A percentile compares a stretch with the other conserved stretches of the same genome.
These are phyloP conservation scores for Metschnikowia kunwiensis DNA, from an alignment of 805 yeast genomes.

Conservation along the genomic window DNA sequence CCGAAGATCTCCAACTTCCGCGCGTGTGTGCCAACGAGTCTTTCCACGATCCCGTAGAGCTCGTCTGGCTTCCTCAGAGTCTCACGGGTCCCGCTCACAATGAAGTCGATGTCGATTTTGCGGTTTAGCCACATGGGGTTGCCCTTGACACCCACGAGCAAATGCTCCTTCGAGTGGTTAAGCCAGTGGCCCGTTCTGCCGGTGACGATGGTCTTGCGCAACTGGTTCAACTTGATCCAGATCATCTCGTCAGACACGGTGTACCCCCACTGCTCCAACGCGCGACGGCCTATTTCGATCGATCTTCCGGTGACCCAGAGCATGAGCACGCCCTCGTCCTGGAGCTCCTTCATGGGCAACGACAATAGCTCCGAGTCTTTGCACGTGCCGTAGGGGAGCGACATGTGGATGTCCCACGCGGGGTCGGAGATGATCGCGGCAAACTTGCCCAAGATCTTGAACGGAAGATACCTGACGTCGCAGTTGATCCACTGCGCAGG, in stretches of 20 bases:
- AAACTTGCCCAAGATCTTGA: conserved; percentile 70
- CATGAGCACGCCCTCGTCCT: conserved; percentile 77
- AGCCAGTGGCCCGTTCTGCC: conserved; percentile 98
- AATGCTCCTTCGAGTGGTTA: conserved; percentile 90
- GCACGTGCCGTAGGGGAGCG: conserved; percentile 71
- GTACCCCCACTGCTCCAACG: conserved; percentile 82
- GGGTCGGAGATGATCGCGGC: conserved; percentile 88
- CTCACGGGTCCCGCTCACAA: conserved; percentile 83
- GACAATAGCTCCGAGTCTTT: conserved; percentile 71
- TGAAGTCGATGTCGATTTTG: conserved; percentile 67
- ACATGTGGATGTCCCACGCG: conserved; percentile 96
- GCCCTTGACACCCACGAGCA: conserved; percentile 83
- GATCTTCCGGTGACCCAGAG: conserved; percentile 97
- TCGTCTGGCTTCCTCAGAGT: conserved; percentile 92
- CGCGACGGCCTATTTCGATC: conserved; percentile 79
- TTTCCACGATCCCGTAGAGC: conserved; percentile 75
- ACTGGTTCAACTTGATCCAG: conserved; percentile 89
- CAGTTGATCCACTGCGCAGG: conserved; percentile 88
- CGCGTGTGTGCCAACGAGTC: conserved; percentile 73
- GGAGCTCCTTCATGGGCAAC: conserved; percentile 64
- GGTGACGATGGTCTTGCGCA: conserved; percentile 84
- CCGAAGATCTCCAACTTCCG: conserved; percentile 89
- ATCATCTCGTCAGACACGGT: conserved; percentile 71
- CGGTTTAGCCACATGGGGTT: conserved; percentile 66
- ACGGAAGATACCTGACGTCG: conserved; percentile 73